Conservation (phyloP, 768 basidiomycete genomes). For the Pisolithus marmoratus region DNA sequence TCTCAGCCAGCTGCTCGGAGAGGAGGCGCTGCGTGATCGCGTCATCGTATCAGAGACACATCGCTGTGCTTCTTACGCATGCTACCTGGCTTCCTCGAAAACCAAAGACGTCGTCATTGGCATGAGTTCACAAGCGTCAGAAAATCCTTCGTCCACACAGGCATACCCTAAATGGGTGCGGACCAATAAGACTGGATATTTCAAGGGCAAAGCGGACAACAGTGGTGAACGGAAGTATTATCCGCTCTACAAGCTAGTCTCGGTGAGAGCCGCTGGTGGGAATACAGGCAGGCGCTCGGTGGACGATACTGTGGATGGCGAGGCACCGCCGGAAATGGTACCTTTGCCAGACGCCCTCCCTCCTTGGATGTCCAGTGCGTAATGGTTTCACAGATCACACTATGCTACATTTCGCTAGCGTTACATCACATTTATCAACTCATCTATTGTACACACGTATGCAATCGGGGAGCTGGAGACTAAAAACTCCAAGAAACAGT, state of each 20-base stretch:
- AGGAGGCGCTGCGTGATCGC: slow-evolving; percentile 14
- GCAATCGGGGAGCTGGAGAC: too few species aligned
- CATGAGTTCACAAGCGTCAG: slow-evolving; percentile 15
- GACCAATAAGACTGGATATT: slow-evolving; percentile 18
- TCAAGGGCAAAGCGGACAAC: slow-evolving; percentile 19
- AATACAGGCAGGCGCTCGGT: slow-evolving; percentile 17
- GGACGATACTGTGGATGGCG: background rate
- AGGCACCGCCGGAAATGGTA: background rate
- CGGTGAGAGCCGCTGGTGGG: slow-evolving; percentile 15
- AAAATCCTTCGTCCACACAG: slow-evolving; percentile 9
- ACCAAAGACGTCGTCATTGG: slow-evolving; percentile 21
- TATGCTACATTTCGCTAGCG: too few species aligned
- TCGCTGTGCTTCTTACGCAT: slow-evolving; percentile 28
- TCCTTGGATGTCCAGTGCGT: slow-evolving; percentile 7
- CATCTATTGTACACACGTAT: too few species aligned
- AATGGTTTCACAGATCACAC: too few species aligned
- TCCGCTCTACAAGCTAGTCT: slow-evolving; percentile 27
- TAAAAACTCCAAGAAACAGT: too few species aligned
- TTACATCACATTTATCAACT: too few species aligned
- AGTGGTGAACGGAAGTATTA: slow-evolving; percentile 18
- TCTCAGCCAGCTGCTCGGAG: slow-evolving; percentile 23
- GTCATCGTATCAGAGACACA: slow-evolving; percentile 32
- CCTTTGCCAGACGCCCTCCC: slow-evolving; percentile 9
- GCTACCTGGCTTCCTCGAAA: slow-evolving; percentile 16
- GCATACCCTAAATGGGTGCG: slow-evolving; percentile 20